Evolutionary conservation across 352 stramenopile genomes (phyloP), one percentile per base, ranked within the genome.

Genomic region (Globisporangium cystogenes): DNA sequence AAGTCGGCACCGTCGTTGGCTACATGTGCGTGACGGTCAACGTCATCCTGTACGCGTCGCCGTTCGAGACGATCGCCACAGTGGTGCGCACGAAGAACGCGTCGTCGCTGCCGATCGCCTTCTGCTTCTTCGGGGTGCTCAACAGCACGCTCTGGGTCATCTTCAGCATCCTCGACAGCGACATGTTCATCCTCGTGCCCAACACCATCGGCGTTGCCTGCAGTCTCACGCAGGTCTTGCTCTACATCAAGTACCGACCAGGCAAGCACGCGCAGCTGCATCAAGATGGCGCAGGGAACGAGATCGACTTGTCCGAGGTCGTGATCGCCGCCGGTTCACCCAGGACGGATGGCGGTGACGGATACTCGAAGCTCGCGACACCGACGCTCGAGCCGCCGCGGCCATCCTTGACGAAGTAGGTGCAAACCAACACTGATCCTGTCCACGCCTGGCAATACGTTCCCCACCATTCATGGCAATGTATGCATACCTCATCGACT

Each of bases 81-180:
- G 56, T 77, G 10, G 26, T 81, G 43, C 33, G 5, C 1, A 63
- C 48, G 47, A 70, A 69, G 48, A 67, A 51, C 36, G 56, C 65
- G 35, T 60, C 51, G 29, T 79, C 70, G 4, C 77, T 89, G n/a
- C 67, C 67, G 6, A 68, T 86, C 21, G n/a, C 67, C 14, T 66
- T 89, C 54, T 73, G 75, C 24, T 27, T 64, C 10, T 66, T 75
- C 10, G 75, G 68, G 7, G 62, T 76, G 18, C 6, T 70, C 52
- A 89, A 87, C 67, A 79, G 77, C 47, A 31, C 53, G 2, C 55
- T 86, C 27, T 87, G 75, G 73, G 49, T 82, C 37, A 24, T 79
- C 51, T 82, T 82, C 51, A 73, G 69, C 11, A 53, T 76, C 20
- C 36, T 84, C 20, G 64, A 73, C 46, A 24, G 71, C 46, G 72